phyloP scores from a whole-genome alignment of 257 asterid genomes.

The Sherardia arvensis region DNA sequence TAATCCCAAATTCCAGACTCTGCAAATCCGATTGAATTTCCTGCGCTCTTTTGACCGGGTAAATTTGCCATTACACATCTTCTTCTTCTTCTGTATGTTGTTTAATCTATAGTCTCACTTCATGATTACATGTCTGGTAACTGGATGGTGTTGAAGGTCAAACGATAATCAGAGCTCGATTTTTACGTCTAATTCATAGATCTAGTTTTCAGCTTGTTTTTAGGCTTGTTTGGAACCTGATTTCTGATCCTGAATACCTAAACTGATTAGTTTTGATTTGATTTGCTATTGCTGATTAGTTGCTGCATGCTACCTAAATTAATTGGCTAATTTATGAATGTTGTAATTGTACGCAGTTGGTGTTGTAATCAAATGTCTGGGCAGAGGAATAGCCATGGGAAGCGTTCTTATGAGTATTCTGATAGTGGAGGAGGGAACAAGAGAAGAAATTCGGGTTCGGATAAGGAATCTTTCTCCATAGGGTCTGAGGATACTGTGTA shows the following conservation, averaged over 20 bases:
- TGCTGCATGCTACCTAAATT: background rate
- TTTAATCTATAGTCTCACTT: background rate
- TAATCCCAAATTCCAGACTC: background rate
- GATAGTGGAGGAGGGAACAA: slow-evolving; percentile 58
- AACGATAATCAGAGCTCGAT: background rate
- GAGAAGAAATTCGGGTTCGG: slow-evolving; percentile 64
- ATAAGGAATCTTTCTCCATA: slow-evolving; percentile 52
- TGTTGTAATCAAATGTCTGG: slow-evolving; percentile 49
- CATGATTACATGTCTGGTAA: too few relatives aligned
- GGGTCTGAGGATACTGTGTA: slow-evolving; percentile 76
- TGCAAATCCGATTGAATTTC: background rate
- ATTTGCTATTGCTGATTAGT: background rate
- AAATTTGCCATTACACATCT: background rate
- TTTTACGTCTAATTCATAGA: background rate
- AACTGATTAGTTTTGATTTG: background rate
- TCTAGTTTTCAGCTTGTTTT: slow-evolving; percentile 1
- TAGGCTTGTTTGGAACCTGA: background rate
- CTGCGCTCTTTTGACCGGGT: background rate
- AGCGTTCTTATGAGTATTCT: slow-evolving; percentile 51
- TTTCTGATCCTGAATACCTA: background rate
- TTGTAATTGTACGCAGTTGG: background rate
- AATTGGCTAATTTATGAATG: background rate
- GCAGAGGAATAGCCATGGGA: slow-evolving; percentile 69
- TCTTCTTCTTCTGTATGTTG: background rate
- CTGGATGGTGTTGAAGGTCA: background rate